Conservation (phyloP, 768 basidiomycete species). For the Gymnopilus junonius region DNA sequence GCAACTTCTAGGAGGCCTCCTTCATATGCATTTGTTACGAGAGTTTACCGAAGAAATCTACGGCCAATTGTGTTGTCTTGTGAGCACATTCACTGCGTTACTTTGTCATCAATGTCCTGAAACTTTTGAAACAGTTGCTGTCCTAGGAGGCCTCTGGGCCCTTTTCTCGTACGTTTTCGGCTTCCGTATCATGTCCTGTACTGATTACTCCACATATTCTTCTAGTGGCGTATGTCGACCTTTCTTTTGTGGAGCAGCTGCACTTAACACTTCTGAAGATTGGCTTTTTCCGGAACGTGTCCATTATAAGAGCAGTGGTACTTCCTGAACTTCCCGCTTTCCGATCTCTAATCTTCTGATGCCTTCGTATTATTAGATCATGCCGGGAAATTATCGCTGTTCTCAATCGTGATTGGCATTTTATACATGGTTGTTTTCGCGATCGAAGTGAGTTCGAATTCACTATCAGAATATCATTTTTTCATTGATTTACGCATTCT, state of each 20-base stretch:
- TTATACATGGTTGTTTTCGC: constrained; percentile 53
- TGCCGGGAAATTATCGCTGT: constrained; percentile 48
- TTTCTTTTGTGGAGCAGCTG: neutral
- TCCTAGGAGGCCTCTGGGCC: constrained; percentile 60
- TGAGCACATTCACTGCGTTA: constrained; percentile 17
- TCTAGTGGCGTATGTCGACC: constrained; percentile 36
- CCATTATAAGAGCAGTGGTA: constrained; percentile 54
- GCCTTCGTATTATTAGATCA: constrained; percentile 35
- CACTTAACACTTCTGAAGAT: constrained; percentile 44
- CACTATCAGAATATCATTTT: neutral
- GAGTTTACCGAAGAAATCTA: constrained; percentile 59
- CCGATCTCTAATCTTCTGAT: neutral
- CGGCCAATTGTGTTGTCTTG: constrained; percentile 63
- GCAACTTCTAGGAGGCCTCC: constrained; percentile 46
- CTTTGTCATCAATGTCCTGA: constrained; percentile 4
- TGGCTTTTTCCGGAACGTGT: constrained; percentile 60
- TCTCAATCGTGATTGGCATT: constrained; percentile 64
- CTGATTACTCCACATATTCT: neutral
- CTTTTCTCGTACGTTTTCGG: constrained; percentile 59
- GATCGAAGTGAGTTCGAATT: constrained; percentile 45
- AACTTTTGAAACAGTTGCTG: constrained; percentile 35
- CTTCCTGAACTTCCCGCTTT: neutral
- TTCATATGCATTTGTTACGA: constrained; percentile 61
- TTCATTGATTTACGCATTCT: neutral
- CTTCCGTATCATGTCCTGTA: neutral